Conservation (phyloP, 2,329 filamentous ascomycete genomes). For the Aschersonia sp. region DNA sequence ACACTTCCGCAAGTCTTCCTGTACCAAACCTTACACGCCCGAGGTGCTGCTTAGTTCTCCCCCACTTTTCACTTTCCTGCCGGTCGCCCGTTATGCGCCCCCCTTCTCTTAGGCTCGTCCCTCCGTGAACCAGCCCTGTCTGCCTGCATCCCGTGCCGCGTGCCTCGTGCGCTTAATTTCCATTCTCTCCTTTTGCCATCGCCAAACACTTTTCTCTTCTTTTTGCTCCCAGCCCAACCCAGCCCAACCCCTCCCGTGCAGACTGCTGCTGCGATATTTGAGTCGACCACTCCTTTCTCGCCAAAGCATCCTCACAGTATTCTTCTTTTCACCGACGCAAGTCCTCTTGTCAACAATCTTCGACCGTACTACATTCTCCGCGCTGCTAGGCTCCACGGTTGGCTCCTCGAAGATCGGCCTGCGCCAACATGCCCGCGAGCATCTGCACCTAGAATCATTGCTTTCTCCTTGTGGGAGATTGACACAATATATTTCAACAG, state of each 20-base stretch:
- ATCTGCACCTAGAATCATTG: background rate
- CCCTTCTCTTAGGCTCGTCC: background rate
- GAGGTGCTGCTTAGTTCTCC: background rate
- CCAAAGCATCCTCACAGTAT: background rate
- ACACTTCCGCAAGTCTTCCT: background rate
- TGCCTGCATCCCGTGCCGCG: background rate
- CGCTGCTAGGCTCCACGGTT: background rate
- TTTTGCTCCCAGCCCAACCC: background rate
- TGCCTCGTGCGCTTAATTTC: background rate
- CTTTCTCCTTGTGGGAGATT: slow-evolving; percentile 1
- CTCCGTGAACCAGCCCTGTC: background rate
- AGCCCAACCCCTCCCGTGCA: background rate
- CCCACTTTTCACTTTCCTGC: background rate
- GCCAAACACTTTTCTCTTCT: background rate
- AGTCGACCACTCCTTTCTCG: background rate
- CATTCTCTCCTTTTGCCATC: background rate
- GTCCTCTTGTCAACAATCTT: background rate
- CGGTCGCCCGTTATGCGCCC: background rate
- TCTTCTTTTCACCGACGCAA: too few species aligned
- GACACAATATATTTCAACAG: too few species aligned
- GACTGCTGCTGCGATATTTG: background rate
- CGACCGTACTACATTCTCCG: background rate
- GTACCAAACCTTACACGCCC: background rate
- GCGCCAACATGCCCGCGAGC: slow-evolving; percentile 4
- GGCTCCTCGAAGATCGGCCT: background rate